A percentile compares a stretch with the other conserved stretches of the same genome.
Evolutionary conservation across 768 basidiomycete species (phyloP).

Genomic region (Mycena maculata): DNA sequence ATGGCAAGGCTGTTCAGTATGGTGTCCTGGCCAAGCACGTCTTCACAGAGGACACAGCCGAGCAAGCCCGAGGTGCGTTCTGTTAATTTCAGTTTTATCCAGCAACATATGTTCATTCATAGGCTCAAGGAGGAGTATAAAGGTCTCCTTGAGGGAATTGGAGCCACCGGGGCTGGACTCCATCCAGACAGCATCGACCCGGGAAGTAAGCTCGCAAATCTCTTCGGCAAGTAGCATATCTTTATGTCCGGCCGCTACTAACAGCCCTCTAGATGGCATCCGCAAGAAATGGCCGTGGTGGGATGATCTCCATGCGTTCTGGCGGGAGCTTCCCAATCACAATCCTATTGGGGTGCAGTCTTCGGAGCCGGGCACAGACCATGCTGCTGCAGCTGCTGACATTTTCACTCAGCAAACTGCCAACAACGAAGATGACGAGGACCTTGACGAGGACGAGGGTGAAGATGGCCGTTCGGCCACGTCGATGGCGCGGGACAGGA

Average conservation of each 20-base stretch:
- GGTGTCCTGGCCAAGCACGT: too few species aligned
- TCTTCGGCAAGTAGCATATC: slow-evolving; percentile 29
- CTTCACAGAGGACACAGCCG: too few species aligned
- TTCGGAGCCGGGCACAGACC: slow-evolving; percentile 34
- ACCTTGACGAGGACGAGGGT: too few species aligned
- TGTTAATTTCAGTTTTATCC: neutral
- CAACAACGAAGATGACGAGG: neutral
- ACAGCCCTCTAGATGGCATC: slow-evolving; percentile 25
- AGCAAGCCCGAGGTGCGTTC: slow-evolving; percentile 11
- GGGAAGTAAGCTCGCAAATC: slow-evolving; percentile 29
- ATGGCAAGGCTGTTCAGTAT: too few species aligned
- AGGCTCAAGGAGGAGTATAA: slow-evolving; percentile 40
- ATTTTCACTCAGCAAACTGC: slow-evolving; percentile 7
- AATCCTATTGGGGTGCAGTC: slow-evolving; percentile 40
- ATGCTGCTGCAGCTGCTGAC: slow-evolving; percentile 28
- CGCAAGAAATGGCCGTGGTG: slow-evolving; percentile 41
- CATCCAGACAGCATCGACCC: slow-evolving; percentile 16
- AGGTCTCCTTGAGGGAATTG: slow-evolving; percentile 22
- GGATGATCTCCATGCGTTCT: slow-evolving; percentile 43
- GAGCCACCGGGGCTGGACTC: slow-evolving; percentile 35
- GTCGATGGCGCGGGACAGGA: neutral
- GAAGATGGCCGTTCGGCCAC: slow-evolving; percentile 1
- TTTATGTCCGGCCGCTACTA: neutral
- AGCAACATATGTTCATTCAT: neutral
- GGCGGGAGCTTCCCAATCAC: slow-evolving; percentile 45